phyloP scores from a whole-genome alignment of 108 stramenopile genomes.

The Bacterosira constricta region DNA sequence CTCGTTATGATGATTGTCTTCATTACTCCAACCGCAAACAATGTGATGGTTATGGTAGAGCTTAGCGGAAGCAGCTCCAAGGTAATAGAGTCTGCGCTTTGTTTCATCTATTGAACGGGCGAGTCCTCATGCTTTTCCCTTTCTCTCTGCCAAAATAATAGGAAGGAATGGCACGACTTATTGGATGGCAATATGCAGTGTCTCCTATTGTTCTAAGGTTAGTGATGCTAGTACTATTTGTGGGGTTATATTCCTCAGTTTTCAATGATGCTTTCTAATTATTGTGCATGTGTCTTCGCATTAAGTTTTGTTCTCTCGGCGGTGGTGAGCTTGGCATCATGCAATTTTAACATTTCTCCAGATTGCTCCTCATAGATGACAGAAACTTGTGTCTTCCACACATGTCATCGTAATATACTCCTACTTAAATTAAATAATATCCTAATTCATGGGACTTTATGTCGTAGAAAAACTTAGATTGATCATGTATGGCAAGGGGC shows the following conservation, averaged over 20 bases:
- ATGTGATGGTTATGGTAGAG: constrained; percentile 94
- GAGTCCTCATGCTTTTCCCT: background rate
- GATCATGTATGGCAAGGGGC: too few species aligned
- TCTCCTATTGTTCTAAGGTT: constrained; percentile 75
- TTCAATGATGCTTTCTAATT: background rate
- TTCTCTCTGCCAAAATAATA: background rate
- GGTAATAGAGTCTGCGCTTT: background rate
- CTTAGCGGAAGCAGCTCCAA: constrained; percentile 68
- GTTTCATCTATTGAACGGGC: background rate
- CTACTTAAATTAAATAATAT: too few species aligned
- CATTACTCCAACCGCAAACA: constrained; percentile 89
- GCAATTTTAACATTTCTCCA: constrained; percentile 38
- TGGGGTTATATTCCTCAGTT: background rate
- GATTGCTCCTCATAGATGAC: background rate
- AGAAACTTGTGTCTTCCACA: too few species aligned
- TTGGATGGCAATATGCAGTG: constrained; percentile 79
- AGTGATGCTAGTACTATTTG: background rate
- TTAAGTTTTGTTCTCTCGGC: constrained; percentile 36
- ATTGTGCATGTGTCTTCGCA: background rate
- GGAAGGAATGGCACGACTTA: constrained; percentile 78
- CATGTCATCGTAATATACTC: too few species aligned
- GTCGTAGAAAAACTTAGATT: too few species aligned
- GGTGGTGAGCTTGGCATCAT: constrained; percentile 47
- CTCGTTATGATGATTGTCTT: constrained; percentile 87
- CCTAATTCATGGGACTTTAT: too few species aligned